A percentile compares a stretch with the other conserved stretches of the same genome.
phyloP scores from a whole-genome alignment of 352 stramenopile genomes.

The Globisporangium abappressorium region DNA sequence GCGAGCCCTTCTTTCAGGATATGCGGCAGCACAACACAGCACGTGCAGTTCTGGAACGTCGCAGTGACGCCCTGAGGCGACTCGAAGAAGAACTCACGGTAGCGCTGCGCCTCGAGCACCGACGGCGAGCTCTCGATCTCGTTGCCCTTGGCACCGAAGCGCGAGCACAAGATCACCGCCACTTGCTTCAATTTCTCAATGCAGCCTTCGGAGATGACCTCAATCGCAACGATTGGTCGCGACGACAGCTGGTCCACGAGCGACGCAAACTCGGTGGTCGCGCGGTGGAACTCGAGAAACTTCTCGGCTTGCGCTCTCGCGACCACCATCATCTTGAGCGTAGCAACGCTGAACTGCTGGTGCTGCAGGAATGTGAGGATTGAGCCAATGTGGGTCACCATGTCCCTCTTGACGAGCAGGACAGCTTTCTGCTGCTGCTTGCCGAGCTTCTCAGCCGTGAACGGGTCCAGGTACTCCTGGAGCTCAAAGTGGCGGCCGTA shows the following conservation, averaged over 20 bases:
- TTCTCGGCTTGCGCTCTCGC: conserved; percentile 45
- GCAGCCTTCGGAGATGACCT: conserved; percentile 72
- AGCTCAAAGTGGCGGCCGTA: conserved; percentile 84
- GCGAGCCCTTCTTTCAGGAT: conserved; percentile 84
- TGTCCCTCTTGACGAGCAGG: conserved; percentile 55
- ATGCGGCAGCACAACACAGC: conserved; percentile 91
- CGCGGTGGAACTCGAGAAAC: conserved; percentile 44
- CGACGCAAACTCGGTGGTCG: conserved; percentile 26
- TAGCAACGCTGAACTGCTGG: conserved; percentile 68
- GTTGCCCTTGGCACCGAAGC: conserved; percentile 37
- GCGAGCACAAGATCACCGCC: conserved; percentile 33
- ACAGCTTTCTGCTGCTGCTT: conserved; percentile 70
- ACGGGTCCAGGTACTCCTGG: conserved; percentile 78
- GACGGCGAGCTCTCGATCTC: conserved; percentile 53
- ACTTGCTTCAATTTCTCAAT: conserved; percentile 64
- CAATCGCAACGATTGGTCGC: conserved; percentile 57
- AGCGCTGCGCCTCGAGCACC: conserved; percentile 52
- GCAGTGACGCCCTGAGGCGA: conserved; percentile 55
- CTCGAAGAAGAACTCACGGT: conserved; percentile 65
- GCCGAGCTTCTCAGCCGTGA: conserved; percentile 66
- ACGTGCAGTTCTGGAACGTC: conserved; percentile 88
- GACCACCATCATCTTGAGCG: conserved; percentile 79
- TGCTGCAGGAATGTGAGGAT: conserved; percentile 58
- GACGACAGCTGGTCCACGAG: conserved; percentile 38
- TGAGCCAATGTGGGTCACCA: conserved; percentile 45